A percentile compares a stretch with the other conserved stretches of the same genome.
Evolutionary conservation across 257 asterid species (phyloP).

Genomic region (Solanum pennellii): DNA sequence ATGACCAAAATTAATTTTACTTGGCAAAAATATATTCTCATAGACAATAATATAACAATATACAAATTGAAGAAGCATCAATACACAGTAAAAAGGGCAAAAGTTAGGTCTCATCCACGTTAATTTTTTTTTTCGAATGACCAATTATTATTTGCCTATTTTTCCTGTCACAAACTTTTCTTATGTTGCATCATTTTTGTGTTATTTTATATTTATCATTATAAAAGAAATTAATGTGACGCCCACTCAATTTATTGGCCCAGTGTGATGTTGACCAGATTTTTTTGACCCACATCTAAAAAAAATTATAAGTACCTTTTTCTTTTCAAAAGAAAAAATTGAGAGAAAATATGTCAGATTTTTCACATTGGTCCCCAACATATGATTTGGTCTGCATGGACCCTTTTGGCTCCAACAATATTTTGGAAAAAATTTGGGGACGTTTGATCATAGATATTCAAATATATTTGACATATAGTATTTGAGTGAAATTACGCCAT

Average conservation of each 20-base stretch:
- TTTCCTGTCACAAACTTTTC: not conserved
- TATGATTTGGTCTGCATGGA: not conserved
- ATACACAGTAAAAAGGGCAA: not conserved
- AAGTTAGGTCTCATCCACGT: not conserved
- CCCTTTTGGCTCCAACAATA: not conserved
- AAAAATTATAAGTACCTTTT: not conserved
- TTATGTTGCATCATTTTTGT: not conserved
- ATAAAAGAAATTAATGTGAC: not conserved
- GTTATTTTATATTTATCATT: not conserved
- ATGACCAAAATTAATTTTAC: too few relatives aligned
- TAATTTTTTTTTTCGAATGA: not conserved
- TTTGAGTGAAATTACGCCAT: too few relatives aligned
- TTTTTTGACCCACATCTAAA: not conserved
- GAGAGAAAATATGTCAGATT: not conserved
- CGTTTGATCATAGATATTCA: too few relatives aligned
- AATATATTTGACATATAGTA: too few relatives aligned
- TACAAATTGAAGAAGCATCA: not conserved
- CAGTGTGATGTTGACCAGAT: not conserved
- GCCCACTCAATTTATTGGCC: conserved; percentile 11
- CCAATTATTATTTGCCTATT: not conserved
- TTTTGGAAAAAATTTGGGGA: too few relatives aligned
- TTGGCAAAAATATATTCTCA: too few relatives aligned
- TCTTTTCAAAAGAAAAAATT: not conserved
- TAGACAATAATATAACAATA: not conserved
- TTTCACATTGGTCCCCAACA: not conserved